Evolutionary conservation across 2,329 filamentous ascomycete species (phyloP).

Genomic region (Aspergillus neoniger): DNA sequence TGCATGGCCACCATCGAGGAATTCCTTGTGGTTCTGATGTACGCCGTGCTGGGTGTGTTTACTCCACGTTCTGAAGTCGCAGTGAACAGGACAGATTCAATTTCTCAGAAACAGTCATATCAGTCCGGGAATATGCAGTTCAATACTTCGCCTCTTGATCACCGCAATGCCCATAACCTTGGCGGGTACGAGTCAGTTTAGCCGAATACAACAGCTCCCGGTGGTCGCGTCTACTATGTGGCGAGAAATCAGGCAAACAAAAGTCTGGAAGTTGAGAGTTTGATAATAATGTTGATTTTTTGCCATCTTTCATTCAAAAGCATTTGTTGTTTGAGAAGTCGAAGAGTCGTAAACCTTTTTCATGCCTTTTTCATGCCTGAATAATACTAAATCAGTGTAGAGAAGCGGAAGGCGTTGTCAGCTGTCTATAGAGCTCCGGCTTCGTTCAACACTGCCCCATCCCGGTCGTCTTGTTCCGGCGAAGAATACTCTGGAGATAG

Average conservation of each 20-base stretch:
- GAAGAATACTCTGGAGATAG: not conserved
- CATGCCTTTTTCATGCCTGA: too few relatives aligned
- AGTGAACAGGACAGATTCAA: not conserved
- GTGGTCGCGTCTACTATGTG: not conserved
- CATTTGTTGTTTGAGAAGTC: too few relatives aligned
- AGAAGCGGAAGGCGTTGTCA: too few relatives aligned
- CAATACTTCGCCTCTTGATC: not conserved
- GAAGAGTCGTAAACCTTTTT: too few relatives aligned
- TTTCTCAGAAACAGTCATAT: not conserved
- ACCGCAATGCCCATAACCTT: not conserved
- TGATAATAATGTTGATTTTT: too few relatives aligned
- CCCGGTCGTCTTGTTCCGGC: too few relatives aligned
- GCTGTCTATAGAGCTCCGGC: too few relatives aligned
- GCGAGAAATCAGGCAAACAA: too few relatives aligned
- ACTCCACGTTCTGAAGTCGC: not conserved
- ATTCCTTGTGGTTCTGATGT: constrained; percentile 5
- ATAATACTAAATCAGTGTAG: too few relatives aligned
- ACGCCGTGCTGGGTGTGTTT: not conserved
- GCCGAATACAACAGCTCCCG: not conserved
- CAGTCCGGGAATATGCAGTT: not conserved
- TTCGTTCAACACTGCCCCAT: too few relatives aligned
- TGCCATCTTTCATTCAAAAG: too few relatives aligned
- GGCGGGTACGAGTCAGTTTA: not conserved
- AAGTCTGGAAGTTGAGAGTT: too few relatives aligned
- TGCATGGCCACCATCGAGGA: constrained; percentile 6